Conservation (phyloP, 305 asterid species). For the Solanum hybrid region DNA sequence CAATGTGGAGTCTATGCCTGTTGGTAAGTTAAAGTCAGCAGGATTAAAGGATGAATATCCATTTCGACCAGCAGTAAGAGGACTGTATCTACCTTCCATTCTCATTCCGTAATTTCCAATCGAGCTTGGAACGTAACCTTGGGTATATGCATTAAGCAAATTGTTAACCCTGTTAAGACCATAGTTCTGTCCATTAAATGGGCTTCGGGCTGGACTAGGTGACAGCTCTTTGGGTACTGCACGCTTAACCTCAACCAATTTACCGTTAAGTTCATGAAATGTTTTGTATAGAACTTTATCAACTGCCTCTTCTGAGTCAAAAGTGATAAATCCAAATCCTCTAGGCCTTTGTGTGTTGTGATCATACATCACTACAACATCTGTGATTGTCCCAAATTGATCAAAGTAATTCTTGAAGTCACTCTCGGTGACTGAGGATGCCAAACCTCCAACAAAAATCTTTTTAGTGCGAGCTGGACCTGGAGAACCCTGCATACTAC, state of each 20-base stretch:
- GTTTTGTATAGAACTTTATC: constrained; percentile 61
- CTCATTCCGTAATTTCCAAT: constrained; percentile 13
- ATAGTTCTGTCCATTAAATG: constrained; percentile 8
- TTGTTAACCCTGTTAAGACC: constrained; percentile 9
- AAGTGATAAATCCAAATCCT: constrained; percentile 72
- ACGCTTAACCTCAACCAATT: constrained; percentile 74
- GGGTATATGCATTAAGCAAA: constrained; percentile 12
- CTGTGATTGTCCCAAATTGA: constrained; percentile 68
- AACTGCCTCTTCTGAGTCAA: constrained; percentile 72
- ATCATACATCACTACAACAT: constrained; percentile 84
- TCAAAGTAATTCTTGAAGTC: constrained; percentile 70
- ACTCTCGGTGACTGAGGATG: constrained; percentile 64
- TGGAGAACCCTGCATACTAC: constrained; percentile 53
- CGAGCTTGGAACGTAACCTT: constrained; percentile 6
- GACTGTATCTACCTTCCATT: constrained; percentile 16
- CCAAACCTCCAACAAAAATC: constrained; percentile 75
- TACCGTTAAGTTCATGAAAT: constrained; percentile 69
- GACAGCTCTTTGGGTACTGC: constrained; percentile 23
- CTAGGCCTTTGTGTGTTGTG: constrained; percentile 79
- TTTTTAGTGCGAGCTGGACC: constrained; percentile 56
- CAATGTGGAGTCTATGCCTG: constrained; percentile 8
- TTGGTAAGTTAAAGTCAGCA: neutral
- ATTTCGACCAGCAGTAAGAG: constrained; percentile 9
- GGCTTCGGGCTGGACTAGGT: constrained; percentile 16
- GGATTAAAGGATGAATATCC: constrained; percentile 5